Conservation (phyloP, 768 basidiomycete genomes). For the Auricularia cornea region DNA sequence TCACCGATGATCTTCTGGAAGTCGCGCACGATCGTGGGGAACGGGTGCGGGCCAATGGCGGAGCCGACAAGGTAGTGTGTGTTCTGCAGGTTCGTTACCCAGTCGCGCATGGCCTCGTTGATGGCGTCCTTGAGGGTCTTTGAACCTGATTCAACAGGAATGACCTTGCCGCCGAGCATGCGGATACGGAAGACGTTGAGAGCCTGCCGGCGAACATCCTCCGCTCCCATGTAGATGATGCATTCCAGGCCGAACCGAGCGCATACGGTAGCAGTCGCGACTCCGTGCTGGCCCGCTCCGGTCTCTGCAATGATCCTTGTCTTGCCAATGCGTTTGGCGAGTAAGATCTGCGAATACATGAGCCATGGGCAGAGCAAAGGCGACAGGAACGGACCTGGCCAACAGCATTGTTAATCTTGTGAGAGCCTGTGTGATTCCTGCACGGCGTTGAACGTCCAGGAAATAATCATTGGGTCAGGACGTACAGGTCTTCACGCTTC, state of each 20-base stretch:
- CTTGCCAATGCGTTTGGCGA: constrained; percentile 92
- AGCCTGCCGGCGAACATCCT: constrained; percentile 92
- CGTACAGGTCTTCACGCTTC: constrained; percentile 88
- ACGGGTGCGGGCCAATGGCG: constrained; percentile 95
- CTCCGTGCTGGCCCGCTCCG: constrained; percentile 97
- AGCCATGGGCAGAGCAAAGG: constrained; percentile 2
- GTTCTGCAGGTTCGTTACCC: constrained; percentile 91
- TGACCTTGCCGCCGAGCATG: constrained; percentile 94
- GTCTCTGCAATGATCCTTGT: constrained; percentile 98
- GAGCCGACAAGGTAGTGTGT: constrained; percentile 98
- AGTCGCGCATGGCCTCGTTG: constrained; percentile 96
- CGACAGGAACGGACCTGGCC: constrained; percentile 58
- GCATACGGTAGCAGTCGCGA: constrained; percentile 96
- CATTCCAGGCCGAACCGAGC: constrained; percentile 95
- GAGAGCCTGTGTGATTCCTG: constrained; percentile 96
- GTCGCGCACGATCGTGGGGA: constrained; percentile 97
- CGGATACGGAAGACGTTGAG: constrained; percentile 96
- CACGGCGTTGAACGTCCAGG: constrained; percentile 4
- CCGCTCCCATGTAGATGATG: constrained; percentile 95
- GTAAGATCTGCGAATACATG: constrained; percentile 57
- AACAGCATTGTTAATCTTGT: constrained; percentile 99
- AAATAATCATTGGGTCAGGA: constrained; percentile 7
- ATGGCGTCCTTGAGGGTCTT: constrained; percentile 96
- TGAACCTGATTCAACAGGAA: constrained; percentile 90
- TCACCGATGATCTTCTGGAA: constrained; percentile 93